These are phyloP conservation scores for Lachnum nothofagi DNA, from an alignment of 2,329 filamentous ascomycete genomes.

Conservation along the genomic window DNA sequence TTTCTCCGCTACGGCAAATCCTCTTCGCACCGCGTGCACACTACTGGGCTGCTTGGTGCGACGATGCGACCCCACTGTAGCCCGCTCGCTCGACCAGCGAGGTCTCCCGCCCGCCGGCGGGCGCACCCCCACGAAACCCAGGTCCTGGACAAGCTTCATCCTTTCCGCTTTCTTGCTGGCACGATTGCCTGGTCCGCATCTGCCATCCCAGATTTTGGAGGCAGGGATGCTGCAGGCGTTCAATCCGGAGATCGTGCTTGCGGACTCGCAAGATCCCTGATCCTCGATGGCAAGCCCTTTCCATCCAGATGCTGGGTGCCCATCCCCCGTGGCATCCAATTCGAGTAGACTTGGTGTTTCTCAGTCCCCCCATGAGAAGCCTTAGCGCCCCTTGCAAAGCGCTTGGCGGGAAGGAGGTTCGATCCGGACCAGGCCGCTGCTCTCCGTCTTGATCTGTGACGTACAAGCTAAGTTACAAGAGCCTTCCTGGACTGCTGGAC, in stretches of 20 bases:
- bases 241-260: constrained; percentile 29
- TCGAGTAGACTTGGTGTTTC: background rate
- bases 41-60: background rate
- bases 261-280: constrained; percentile 30
- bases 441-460: constrained; percentile 22
- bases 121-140: constrained; percentile 11
- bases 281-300: constrained; percentile 9
- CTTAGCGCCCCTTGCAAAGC: constrained; percentile 9
- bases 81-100: background rate
- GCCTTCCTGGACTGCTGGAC: constrained; percentile 20
- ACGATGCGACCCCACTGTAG: background rate
- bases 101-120: background rate
- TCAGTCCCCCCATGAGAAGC: constrained; percentile 15
- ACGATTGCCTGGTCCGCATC: too few species aligned
- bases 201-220: too few species aligned
- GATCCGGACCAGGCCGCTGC: constrained; percentile 20
- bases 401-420: constrained; percentile 17
- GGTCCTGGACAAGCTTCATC: constrained; percentile 13
- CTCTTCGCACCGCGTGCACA: too few species aligned
- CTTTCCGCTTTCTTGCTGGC: constrained; percentile 14
- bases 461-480: constrained; percentile 16
- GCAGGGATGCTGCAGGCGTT: constrained; percentile 1
- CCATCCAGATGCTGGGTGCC: constrained; percentile 10
- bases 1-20: too few species aligned
- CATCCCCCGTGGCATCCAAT: constrained; percentile 8